phyloP scores from a whole-genome alignment of 169 alveolate genomes.

The Plasmodium reichenowi region DNA sequence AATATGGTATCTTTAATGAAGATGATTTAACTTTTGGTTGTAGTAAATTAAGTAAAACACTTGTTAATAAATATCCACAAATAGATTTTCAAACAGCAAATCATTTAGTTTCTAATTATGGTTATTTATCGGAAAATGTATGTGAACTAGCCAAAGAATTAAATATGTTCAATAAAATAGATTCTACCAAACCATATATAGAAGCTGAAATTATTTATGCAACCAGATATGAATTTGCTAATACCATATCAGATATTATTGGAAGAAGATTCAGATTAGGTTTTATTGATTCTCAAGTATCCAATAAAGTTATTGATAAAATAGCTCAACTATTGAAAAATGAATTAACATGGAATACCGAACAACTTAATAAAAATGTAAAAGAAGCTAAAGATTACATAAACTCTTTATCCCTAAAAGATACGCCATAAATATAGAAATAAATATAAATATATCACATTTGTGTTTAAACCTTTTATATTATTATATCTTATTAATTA shows the following conservation, averaged over 20 bases:
- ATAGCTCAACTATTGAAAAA: constrained; percentile 77
- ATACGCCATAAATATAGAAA: background rate
- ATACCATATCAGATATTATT: constrained; percentile 86
- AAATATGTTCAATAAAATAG: constrained; percentile 78
- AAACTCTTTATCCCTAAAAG: constrained; percentile 32
- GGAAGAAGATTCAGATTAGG: constrained; percentile 88
- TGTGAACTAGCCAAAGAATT: constrained; percentile 80
- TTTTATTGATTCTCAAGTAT: constrained; percentile 82
- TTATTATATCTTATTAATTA: too few species aligned
- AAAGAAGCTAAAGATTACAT: constrained; percentile 80
- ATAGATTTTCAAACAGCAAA: constrained; percentile 78
- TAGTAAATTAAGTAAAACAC: constrained; percentile 77
- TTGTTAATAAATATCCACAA: constrained; percentile 73
- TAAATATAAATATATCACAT: background rate
- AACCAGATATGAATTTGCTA: constrained; percentile 84
- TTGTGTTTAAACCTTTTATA: background rate
- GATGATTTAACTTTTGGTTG: constrained; percentile 82
- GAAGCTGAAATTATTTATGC: constrained; percentile 87
- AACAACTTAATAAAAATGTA: constrained; percentile 54
- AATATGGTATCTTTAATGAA: constrained; percentile 73
- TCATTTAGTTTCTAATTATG: constrained; percentile 85
- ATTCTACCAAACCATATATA: constrained; percentile 79
- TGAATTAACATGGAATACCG: constrained; percentile 81
- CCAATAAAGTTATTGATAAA: constrained; percentile 69
- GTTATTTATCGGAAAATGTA: constrained; percentile 84